These are phyloP conservation scores for Vishniacozyma victoriae DNA, from an alignment of 768 basidiomycete genomes.

Conservation along the genomic window DNA sequence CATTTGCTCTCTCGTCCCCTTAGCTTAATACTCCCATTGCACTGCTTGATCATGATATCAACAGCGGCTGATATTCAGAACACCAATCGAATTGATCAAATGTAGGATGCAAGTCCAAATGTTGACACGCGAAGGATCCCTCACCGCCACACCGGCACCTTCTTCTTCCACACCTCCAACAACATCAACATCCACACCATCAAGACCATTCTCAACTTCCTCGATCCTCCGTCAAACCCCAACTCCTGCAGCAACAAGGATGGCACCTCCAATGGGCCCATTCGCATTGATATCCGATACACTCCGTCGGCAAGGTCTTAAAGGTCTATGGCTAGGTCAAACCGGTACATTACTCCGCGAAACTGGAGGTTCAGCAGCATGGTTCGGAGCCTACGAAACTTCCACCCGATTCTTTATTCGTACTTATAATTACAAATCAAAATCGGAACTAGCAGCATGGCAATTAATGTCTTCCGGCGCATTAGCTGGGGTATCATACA, in stretches of 20 bases:
- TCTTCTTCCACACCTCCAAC: constrained; percentile 7
- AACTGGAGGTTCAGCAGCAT: constrained; percentile 80
- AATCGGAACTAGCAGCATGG: constrained; percentile 60
- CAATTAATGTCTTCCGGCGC: constrained; percentile 85
- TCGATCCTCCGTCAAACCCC: constrained; percentile 10
- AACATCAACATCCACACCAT: constrained; percentile 12
- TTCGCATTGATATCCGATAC: constrained; percentile 61
- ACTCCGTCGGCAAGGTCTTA: constrained; percentile 62
- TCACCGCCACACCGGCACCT: constrained; percentile 6
- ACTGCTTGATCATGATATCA: too few species aligned
- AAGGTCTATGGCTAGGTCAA: constrained; percentile 94
- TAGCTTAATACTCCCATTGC: too few species aligned
- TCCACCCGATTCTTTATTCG: constrained; percentile 60
- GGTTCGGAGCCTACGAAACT: constrained; percentile 85
- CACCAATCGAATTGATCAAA: constrained; percentile 90
- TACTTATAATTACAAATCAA: constrained; percentile 49
- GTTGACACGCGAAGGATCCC: constrained; percentile 52
- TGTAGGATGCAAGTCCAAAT: constrained; percentile 98
- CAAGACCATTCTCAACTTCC: constrained; percentile 7
- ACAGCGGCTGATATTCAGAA: constrained; percentile 51
- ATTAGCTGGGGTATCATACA: constrained; percentile 76
- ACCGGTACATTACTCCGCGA: constrained; percentile 89
- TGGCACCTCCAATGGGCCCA: constrained; percentile 62
- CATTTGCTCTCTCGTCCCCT: too few species aligned
- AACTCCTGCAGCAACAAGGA: constrained; percentile 16